These are phyloP conservation scores for Arabis hirsuta DNA, from an alignment of 345 rosid genomes.

Conservation along the genomic window DNA sequence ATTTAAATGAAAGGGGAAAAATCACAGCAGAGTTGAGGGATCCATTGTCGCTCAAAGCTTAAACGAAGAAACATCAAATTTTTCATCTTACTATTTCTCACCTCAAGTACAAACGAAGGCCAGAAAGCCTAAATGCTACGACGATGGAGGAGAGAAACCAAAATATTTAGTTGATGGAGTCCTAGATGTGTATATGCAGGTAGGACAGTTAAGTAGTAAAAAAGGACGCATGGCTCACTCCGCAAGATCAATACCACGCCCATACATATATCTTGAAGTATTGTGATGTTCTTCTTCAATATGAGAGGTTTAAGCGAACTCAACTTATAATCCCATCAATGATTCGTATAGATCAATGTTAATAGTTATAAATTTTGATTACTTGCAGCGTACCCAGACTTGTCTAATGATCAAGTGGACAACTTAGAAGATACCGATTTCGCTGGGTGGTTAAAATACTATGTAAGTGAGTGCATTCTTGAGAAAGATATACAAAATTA, in stretches of 20 bases:
- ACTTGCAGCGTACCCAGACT: neutral
- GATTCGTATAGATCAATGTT: neutral
- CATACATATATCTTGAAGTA: conserved; percentile 5
- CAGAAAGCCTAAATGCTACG: neutral
- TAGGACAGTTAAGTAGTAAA: neutral
- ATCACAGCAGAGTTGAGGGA: too few relatives aligned
- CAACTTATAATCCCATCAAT: neutral
- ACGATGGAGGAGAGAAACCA: conserved; percentile 4
- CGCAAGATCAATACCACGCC: neutral
- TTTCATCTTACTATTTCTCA: too few relatives aligned
- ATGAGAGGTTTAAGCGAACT: conserved; percentile 1
- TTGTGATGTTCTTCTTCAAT: neutral
- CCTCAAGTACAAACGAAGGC: neutral
- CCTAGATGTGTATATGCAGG: neutral
- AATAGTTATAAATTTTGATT: neutral
- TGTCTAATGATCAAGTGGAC: neutral
- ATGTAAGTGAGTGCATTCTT: neutral
- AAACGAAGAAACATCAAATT: too few relatives aligned
- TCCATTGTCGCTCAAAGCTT: too few relatives aligned
- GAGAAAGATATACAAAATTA: neutral
- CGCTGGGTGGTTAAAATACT: neutral
- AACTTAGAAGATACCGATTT: neutral
- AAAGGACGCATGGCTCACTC: neutral
- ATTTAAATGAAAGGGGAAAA: too few relatives aligned
- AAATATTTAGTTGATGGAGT: neutral